Conservation (phyloP, 2,329 filamentous ascomycete species). For the Alternaria arborescens region DNA sequence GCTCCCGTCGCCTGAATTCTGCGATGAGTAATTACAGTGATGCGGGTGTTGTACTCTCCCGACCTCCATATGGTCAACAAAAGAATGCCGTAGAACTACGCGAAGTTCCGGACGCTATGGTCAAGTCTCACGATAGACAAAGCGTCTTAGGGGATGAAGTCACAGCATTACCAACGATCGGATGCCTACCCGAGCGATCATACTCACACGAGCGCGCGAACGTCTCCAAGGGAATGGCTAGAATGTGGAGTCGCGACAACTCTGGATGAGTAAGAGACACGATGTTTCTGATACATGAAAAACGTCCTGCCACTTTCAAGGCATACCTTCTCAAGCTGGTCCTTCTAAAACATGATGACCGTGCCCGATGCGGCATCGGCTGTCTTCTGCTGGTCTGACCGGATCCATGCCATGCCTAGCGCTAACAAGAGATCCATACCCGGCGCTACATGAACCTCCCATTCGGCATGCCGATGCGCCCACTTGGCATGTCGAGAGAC, state of each 20-base stretch:
- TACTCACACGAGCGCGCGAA: conserved; percentile 5
- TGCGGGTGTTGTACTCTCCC: conserved; percentile 10
- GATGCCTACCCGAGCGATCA: conserved; percentile 25
- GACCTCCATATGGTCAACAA: conserved; percentile 12
- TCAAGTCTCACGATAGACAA: neutral
- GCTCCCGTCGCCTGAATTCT: conserved; percentile 15
- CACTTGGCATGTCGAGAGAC: conserved; percentile 17
- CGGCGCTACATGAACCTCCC: conserved; percentile 26
- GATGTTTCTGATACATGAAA: neutral
- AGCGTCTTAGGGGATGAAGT: conserved; percentile 9
- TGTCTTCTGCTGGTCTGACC: conserved; percentile 26
- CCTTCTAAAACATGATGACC: neutral
- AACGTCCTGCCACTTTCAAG: neutral
- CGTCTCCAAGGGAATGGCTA: neutral
- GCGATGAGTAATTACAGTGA: conserved; percentile 23
- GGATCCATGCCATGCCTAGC: conserved; percentile 26
- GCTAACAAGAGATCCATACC: conserved; percentile 34
- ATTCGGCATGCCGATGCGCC: conserved; percentile 16
- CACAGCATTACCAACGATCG: conserved; percentile 27
- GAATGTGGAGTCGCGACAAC: conserved; percentile 2
- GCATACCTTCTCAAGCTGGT: too few relatives aligned
- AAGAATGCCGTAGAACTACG: conserved; percentile 6
- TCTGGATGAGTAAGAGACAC: neutral
- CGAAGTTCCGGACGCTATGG: neutral
- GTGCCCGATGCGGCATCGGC: conserved; percentile 18